Conservation (phyloP, 2,329 filamentous ascomycete genomes). For the Fusarium oxysporum region DNA sequence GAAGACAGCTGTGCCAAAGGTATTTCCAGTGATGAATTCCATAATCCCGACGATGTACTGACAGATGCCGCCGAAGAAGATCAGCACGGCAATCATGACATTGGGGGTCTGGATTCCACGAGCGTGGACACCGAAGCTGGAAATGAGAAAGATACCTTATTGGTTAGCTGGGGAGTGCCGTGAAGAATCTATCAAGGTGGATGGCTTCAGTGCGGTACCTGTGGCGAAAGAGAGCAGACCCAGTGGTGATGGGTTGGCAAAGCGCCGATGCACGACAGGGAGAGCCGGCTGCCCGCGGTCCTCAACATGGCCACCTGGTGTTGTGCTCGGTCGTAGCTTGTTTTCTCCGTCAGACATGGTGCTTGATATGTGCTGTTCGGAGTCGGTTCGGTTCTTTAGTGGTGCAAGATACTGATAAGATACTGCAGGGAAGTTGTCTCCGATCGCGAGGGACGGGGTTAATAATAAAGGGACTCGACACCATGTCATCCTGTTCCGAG, state of each 20-base stretch:
- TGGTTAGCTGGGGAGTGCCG: background rate
- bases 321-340: conserved; percentile 4
- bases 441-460: background rate
- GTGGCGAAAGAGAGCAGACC: conserved; percentile 29
- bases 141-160: conserved; percentile 31
- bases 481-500: background rate
- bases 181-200: no score
- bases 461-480: background rate
- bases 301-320: conserved; percentile 15
- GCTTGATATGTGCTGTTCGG: background rate
- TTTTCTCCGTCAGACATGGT: conserved; percentile 15
- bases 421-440: background rate
- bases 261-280: conserved; percentile 13
- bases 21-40: conserved; percentile 30
- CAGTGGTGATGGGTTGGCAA: conserved; percentile 22
- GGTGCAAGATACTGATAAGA: no score
- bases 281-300: conserved; percentile 8
- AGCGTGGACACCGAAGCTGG: conserved; percentile 24
- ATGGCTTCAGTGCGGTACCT: background rate
- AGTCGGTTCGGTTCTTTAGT: background rate
- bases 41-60: conserved; percentile 27
- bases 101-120: conserved; percentile 28
- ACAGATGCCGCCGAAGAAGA: conserved; percentile 28
- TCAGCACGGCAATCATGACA: conserved; percentile 30
- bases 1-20: conserved; percentile 25